Evolutionary conservation across 2,329 filamentous ascomycete genomes (phyloP).

Genomic region (Reticulascus tulasneorum): DNA sequence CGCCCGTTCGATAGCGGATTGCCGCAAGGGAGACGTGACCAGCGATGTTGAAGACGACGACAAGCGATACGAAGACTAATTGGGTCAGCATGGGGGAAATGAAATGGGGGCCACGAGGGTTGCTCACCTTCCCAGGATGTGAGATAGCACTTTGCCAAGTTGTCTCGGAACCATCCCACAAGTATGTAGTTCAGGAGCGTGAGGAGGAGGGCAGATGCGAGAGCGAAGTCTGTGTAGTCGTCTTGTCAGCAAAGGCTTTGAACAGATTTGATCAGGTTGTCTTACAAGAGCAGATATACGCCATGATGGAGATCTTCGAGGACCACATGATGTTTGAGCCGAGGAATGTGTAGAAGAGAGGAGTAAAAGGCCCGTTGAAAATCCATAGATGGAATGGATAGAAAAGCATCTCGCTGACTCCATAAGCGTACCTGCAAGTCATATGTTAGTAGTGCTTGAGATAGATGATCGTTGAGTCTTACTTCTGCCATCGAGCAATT

Average conservation of each 20-base stretch:
- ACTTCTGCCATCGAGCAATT: conserved; percentile 68
- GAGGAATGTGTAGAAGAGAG: conserved; percentile 59
- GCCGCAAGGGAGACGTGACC: conserved; percentile 59
- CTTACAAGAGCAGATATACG: conserved; percentile 53
- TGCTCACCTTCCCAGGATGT: conserved; percentile 65
- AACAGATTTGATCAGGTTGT: neutral
- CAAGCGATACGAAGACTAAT: conserved; percentile 57
- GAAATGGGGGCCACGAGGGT: too few relatives aligned
- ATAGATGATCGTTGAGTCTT: too few relatives aligned
- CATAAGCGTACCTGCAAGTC: conserved; percentile 71
- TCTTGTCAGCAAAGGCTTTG: conserved; percentile 6
- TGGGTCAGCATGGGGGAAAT: too few relatives aligned
- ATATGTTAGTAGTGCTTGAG: too few relatives aligned
- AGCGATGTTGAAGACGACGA: conserved; percentile 61
- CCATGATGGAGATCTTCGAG: conserved; percentile 68
- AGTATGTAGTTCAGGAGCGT: conserved; percentile 68
- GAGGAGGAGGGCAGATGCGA: conserved; percentile 63
- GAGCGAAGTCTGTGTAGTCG: conserved; percentile 61
- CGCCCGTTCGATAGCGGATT: conserved; percentile 58
- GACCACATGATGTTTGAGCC: conserved; percentile 57
- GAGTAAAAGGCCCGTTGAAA: conserved; percentile 59
- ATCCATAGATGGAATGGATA: conserved; percentile 62
- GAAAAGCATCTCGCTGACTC: conserved; percentile 68
- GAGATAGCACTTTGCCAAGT: conserved; percentile 64
- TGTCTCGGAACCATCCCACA: conserved; percentile 66